Base-by-base conservation (phyloP, 164 flowering plant genomes). In the Macadamia tetraphylla region DNA sequence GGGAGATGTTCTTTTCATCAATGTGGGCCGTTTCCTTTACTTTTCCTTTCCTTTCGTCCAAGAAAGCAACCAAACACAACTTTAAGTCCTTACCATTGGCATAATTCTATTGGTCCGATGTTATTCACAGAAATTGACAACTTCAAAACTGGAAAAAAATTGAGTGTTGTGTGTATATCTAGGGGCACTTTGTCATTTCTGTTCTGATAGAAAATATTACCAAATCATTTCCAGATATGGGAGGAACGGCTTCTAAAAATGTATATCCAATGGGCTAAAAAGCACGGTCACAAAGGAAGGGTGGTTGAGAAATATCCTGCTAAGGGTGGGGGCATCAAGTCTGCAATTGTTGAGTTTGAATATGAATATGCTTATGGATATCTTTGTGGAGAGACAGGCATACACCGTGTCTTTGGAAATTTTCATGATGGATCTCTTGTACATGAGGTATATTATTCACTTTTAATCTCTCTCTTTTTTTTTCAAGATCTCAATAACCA, bases 241-340 rank as follows among this genome's bases (percentile, higher is more conserved):
- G 87, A 85, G 57, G 83, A 82, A 64, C 82, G 73, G 71, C 87
- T 93, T 29, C 64, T 85, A 14, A 76, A 62, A 72, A 89, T 93
- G 98, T 93, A 93, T 70, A 60, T 55, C 62, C 88, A 82, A 77
- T 93, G 98, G 98, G 95, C 88, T 57, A 76, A 82, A 72, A 93
- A 81, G 85, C 91, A 82, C 73, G 97, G 92, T 17, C 72, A 78
- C 67, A 71, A 58, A 59, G 92, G 85, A 72, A 81, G 94, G 80
- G 63, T 89, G 11, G 79, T 82, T 52, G 95, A 89, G 77, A 86
- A 79, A 71, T 46, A 18, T 64, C 52, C 64, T 63, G 74, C 82
- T 58, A 69, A 64, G 55, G 76, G 64, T 79, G 84, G 83, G 44
- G 97, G 95, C 48, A 74, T 89, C 66, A 81, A 67, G 63, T 83